Evolutionary conservation across 441 rosid genomes (phyloP), one percentile per base, ranked within the genome.

Genomic region (Sinapis alba): DNA sequence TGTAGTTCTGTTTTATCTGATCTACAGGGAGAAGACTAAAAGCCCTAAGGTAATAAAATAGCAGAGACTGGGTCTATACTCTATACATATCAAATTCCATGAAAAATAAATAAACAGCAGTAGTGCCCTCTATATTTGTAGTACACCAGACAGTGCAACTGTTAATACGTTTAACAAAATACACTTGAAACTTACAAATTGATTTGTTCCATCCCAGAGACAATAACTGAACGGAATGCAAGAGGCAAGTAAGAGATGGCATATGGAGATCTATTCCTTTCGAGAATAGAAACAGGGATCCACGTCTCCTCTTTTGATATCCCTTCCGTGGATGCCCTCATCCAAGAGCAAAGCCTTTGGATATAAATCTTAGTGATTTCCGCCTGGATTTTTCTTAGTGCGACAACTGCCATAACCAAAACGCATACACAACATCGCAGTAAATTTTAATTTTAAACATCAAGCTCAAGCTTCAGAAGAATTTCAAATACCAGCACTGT

Each of bases 301-400:
- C 98, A 96, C 26, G 90, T 87, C 83, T 96, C 98, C 63, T 89
- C 96, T 83, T 85, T 88, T 16, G 96, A 85, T 76, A 91, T 81
- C 75, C 77, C 88, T 68, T 91, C 98, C 6, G 89, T 85, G 27
- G 91, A 86, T 60, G 81, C 85, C 78, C 97, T 84, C 98, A 96
- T 89, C 98, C 98, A 96, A 38, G 97, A 90, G 85, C 99, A 96
- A 67, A 96, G 90, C 85, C 98, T 87, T 71, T 85, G 74, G 67
- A 90, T 87, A 82, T 91, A 93, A 80, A 88, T 88, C 86, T 90
- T 96, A 32, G 88, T 87, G 73, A 93, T 82, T 87, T 91, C 99
- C n/a, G 89, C 88, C 74, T 89, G 93, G 73, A 91, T 84, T 16
- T 87, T 77, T 82, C 91, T 84, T 65, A 96, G 84, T 21, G 92